Evolutionary conservation across 306 rosid genomes (phyloP).

Genomic region (Malus asiatica): DNA sequence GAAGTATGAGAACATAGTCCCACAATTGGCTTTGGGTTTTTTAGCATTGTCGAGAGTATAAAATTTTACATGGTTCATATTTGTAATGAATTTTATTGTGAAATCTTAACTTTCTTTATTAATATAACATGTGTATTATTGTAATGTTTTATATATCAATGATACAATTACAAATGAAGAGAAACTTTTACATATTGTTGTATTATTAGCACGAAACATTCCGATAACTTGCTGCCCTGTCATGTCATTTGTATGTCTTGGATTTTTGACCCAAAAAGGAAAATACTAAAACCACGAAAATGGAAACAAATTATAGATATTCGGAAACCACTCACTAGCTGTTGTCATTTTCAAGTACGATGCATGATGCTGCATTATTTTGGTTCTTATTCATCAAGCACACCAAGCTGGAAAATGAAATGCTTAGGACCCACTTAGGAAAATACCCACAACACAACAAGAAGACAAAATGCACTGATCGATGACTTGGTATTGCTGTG

Average conservation of each 20-base stretch:
- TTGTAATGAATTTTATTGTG: no score
- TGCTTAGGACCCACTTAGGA: background rate
- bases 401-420: background rate
- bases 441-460: background rate
- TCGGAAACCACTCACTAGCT: background rate
- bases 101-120: rapidly evolving
- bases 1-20: background rate
- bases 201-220: no score
- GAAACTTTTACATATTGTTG: no score
- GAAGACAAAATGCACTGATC: background rate
- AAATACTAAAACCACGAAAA: background rate
- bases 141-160: no score
- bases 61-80: no score
- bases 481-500: background rate
- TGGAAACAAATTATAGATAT: background rate
- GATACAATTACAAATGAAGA: no score
- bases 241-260: no score
- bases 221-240: background rate
- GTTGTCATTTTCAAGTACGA: background rate
- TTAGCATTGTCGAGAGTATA: background rate
- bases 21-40: background rate
- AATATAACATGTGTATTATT: no score
- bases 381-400: background rate
- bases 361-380: background rate
- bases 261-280: background rate